These are phyloP conservation scores for Rhynchospora breviuscula DNA, from an alignment of 176 grass and related monocot genomes.

Conservation along the genomic window DNA sequence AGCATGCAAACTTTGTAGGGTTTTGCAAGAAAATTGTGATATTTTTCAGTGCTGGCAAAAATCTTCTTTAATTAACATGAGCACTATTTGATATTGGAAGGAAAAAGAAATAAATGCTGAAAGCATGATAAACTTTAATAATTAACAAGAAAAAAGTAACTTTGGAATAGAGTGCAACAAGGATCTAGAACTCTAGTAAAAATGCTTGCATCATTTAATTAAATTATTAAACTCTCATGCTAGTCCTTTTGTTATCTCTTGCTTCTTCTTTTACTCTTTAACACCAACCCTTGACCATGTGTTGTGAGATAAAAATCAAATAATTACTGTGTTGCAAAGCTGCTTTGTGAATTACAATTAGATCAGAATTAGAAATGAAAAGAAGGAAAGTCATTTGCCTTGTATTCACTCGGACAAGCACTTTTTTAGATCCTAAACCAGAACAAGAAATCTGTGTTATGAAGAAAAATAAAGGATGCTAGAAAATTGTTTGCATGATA, in stretches of 20 bases:
- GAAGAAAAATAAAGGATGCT: background rate
- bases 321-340: background rate
- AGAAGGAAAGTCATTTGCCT: background rate
- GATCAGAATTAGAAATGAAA: background rate
- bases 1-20: background rate
- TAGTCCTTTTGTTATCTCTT: background rate
- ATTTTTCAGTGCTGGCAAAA: background rate
- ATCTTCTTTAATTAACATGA: background rate
- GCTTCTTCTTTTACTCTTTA: background rate
- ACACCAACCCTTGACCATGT: background rate
- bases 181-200: background rate
- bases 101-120: background rate
- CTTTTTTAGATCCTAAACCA: background rate
- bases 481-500: background rate
- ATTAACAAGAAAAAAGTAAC: background rate
- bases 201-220: background rate
- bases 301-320: background rate
- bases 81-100: background rate
- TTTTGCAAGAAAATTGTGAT: background rate
- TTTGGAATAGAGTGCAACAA: background rate
- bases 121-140: background rate
- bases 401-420: constrained; percentile 1
- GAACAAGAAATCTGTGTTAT: background rate
- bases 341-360: background rate
- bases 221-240: background rate